phyloP scores from a whole-genome alignment of 768 basidiomycete species.

The Amyloporia xantha region DNA sequence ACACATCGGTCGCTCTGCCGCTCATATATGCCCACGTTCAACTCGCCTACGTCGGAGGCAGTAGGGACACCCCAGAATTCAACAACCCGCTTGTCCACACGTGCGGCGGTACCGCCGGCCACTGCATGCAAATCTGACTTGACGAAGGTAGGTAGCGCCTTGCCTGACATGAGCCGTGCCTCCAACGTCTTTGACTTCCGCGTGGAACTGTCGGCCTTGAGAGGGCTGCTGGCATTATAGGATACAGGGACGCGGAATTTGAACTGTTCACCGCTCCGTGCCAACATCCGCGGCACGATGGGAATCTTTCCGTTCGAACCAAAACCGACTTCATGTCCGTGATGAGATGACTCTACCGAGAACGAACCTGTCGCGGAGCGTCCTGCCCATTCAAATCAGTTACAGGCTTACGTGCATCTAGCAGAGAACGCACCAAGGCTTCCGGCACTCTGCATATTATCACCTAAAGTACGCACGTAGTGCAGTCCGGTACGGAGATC shows the following conservation, averaged over 20 bases:
- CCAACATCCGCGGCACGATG: constrained; percentile 35
- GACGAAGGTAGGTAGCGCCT: constrained; percentile 49
- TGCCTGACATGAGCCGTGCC: constrained; percentile 45
- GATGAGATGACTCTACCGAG: constrained; percentile 54
- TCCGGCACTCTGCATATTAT: constrained; percentile 28
- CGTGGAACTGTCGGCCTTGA: background rate
- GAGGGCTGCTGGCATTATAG: constrained; percentile 14
- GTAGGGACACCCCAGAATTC: constrained; percentile 52
- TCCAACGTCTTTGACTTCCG: constrained; percentile 31
- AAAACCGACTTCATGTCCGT: constrained; percentile 30
- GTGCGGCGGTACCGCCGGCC: constrained; percentile 12
- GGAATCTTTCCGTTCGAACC: constrained; percentile 22
- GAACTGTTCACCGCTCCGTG: constrained; percentile 53
- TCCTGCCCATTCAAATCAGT: constrained; percentile 8
- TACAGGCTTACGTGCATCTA: no score
- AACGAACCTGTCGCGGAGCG: constrained; percentile 41
- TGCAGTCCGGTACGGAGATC: constrained; percentile 64
- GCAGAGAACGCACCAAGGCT: constrained; percentile 19
- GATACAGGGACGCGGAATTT: constrained; percentile 46
- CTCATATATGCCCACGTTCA: constrained; percentile 50
- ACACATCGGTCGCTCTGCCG: constrained; percentile 44
- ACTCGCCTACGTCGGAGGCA: constrained; percentile 44
- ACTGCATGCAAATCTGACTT: constrained; percentile 38
- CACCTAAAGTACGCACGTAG: constrained; percentile 65
- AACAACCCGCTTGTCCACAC: constrained; percentile 38